phyloP scores from a whole-genome alignment of 1,284 basidiomycete genomes.

The Neonothopanus nambi region DNA sequence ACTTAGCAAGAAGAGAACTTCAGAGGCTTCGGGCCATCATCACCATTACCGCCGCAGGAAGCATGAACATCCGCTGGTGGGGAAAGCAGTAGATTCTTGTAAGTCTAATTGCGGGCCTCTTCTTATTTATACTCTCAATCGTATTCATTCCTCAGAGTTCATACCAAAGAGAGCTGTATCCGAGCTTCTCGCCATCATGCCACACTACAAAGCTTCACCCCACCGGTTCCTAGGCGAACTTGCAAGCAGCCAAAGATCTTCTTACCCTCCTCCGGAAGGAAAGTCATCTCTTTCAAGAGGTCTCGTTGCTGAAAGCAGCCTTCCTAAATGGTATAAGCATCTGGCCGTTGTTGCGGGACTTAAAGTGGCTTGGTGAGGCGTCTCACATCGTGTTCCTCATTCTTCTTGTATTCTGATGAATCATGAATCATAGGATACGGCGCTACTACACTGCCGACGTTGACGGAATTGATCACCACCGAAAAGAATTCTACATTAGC shows the following conservation, averaged over 20 bases:
- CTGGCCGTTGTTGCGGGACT: conserved; percentile 90
- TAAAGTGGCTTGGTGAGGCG: conserved; percentile 76
- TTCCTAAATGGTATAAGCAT: conserved; percentile 80
- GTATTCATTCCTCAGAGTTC: conserved; percentile 37
- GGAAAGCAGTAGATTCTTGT: conserved; percentile 20
- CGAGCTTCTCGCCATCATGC: conserved; percentile 44
- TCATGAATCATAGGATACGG: conserved; percentile 47
- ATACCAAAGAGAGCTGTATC: conserved; percentile 46
- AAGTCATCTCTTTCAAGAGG: conserved; percentile 80
- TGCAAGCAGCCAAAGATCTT: conserved; percentile 51
- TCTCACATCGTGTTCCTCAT: background rate
- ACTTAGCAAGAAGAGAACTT: background rate
- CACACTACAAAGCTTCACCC: conserved; percentile 51
- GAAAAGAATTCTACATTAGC: conserved; percentile 47
- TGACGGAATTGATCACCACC: conserved; percentile 60
- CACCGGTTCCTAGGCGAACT: conserved; percentile 51
- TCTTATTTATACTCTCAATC: background rate
- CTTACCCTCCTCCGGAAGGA: conserved; percentile 50
- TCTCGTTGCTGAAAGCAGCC: conserved; percentile 79
- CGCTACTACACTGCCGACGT: conserved; percentile 61
- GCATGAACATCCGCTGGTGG: conserved; percentile 6
- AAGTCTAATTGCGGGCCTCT: conserved; percentile 5
- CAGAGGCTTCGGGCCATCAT: background rate
- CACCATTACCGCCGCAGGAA: too few species aligned
- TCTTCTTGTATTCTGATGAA: background rate